phyloP scores from a whole-genome alignment of 78 protist species.

The Blattamonas nauphoetae region DNA sequence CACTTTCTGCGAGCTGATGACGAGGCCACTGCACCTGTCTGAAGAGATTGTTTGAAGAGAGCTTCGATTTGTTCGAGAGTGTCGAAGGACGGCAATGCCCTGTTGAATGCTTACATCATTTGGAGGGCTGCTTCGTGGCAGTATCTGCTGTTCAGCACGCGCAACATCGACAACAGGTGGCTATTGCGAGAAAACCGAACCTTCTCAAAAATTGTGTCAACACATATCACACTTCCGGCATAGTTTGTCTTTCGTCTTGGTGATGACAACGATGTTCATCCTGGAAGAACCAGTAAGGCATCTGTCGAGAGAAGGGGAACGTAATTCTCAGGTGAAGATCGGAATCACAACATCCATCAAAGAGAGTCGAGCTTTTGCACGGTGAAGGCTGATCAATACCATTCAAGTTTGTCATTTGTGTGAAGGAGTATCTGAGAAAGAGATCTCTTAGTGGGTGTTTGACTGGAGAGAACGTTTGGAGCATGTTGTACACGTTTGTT shows the following conservation, averaged over 20 bases:
- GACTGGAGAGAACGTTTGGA: slow-evolving; percentile 86
- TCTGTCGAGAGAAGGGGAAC: slow-evolving; percentile 61
- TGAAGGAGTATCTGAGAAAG: slow-evolving; percentile 82
- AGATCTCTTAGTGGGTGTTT: slow-evolving; percentile 97
- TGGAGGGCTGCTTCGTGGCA: background rate
- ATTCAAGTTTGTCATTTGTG: slow-evolving; percentile 63
- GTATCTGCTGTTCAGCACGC: slow-evolving; percentile 25
- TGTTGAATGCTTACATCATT: background rate
- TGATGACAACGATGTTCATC: slow-evolving; percentile 51
- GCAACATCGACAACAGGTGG: slow-evolving; percentile 35
- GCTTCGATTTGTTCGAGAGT: background rate
- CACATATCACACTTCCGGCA: background rate
- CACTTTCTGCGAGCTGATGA: slow-evolving; percentile 20
- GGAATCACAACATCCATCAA: slow-evolving; percentile 74
- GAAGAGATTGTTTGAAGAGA: slow-evolving; percentile 16
- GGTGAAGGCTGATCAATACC: slow-evolving; percentile 73
- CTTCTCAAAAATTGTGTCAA: background rate
- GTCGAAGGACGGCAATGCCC: background rate
- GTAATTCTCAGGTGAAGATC: slow-evolving; percentile 91
- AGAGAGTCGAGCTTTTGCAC: slow-evolving; percentile 89
- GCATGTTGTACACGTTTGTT: slow-evolving; percentile 91
- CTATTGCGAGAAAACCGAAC: background rate
- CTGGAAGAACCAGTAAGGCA: slow-evolving; percentile 50
- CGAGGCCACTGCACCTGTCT: background rate
- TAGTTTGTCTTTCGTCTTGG: background rate